Evolutionary conservation across 495 filamentous ascomycete species (phyloP).

Genomic region (Podospora sp.): DNA sequence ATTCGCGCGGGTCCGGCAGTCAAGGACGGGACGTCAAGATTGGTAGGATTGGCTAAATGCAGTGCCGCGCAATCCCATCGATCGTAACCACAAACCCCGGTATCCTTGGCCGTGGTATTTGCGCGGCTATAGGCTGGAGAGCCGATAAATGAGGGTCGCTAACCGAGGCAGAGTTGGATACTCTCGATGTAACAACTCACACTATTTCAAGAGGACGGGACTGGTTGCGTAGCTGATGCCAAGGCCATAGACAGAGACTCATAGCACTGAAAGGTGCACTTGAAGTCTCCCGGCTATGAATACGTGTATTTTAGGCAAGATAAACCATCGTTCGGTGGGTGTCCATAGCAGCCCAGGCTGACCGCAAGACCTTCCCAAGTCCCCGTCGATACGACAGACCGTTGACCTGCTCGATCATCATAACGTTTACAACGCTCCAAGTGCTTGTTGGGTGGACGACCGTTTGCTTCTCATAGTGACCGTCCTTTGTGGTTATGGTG

Average conservation of each 20-base stretch:
- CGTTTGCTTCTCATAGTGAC: background rate
- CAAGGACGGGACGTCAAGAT: background rate
- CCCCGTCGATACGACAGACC: constrained; percentile 10
- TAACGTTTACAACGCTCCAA: constrained; percentile 8
- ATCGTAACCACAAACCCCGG: constrained; percentile 6
- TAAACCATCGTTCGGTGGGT: background rate
- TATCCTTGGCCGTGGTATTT: background rate
- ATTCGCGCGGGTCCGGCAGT: background rate
- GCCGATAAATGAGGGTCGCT: no score
- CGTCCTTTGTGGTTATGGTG: background rate
- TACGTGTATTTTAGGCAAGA: background rate
- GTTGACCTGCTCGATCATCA: background rate
- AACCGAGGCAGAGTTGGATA: no score
- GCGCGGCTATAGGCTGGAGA: constrained; percentile 1
- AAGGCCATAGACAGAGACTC: no score
- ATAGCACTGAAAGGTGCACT: no score
- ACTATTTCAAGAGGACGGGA: no score
- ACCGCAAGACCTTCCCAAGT: constrained; percentile 3
- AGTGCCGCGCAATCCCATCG: background rate
- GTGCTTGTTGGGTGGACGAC: background rate
- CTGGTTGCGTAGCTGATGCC: no score
- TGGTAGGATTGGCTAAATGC: background rate
- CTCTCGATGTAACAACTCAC: no score
- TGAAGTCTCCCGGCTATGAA: no score
- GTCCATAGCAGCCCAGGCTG: background rate